Percentiles rank a stretch among this genome's conserved stretches.
Evolutionary conservation across 1,284 basidiomycete genomes (phyloP).

Genomic region (Boletus smithii): DNA sequence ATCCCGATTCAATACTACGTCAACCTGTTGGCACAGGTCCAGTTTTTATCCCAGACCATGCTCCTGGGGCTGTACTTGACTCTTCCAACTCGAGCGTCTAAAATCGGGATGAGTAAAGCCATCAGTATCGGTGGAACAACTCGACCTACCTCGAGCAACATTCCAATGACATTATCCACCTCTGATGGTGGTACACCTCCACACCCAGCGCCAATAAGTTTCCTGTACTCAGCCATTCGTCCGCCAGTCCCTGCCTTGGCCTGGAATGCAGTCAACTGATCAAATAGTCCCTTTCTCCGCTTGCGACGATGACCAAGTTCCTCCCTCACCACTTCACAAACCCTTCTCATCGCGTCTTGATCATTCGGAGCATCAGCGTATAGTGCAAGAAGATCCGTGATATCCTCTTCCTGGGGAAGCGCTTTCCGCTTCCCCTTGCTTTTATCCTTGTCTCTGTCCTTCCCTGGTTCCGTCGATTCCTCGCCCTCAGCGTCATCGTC

Average conservation of each 20-base stretch:
- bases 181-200: constrained; percentile 83
- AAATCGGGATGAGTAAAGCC: constrained; percentile 4
- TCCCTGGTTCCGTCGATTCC: constrained; percentile 20
- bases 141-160: constrained; percentile 73
- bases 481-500: constrained; percentile 42
- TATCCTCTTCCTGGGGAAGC: constrained; percentile 49
- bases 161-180: constrained; percentile 79
- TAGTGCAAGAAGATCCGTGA: constrained; percentile 59
- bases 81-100: constrained; percentile 75
- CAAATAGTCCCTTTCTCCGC: constrained; percentile 68
- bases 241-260: constrained; percentile 87
- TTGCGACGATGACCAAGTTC: constrained; percentile 65
- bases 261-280: constrained; percentile 74
- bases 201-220: constrained; percentile 83
- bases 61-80: constrained; percentile 51
- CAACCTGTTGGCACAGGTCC: constrained; percentile 24
- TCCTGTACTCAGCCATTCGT: constrained; percentile 82
- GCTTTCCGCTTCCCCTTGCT: constrained; percentile 50
- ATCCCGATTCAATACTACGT: constrained; percentile 7
- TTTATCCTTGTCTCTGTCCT: constrained; percentile 35
- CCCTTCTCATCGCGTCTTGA: constrained; percentile 53
- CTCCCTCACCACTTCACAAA: constrained; percentile 59
- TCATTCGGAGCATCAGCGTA: constrained; percentile 56
- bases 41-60: constrained; percentile 36
- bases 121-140: not conserved